Evolutionary conservation across 2,329 filamentous ascomycete genomes (phyloP), one percentile per base, ranked within the genome.

Genomic region (Teratosphaeriaceae sp.): DNA sequence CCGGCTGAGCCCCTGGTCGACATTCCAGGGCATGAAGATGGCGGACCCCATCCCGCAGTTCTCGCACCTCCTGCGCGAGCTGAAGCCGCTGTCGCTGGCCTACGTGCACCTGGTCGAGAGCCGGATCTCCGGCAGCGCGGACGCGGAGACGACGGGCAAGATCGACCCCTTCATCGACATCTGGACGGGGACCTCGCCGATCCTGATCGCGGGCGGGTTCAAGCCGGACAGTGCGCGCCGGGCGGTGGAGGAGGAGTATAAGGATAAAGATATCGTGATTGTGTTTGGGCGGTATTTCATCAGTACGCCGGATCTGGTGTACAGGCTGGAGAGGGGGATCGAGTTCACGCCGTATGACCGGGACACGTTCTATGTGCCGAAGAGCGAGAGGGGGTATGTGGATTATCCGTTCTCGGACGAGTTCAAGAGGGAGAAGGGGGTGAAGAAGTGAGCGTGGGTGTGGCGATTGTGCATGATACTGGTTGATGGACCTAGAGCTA

Each of bases 21-120:
- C 63, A 0, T 84, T 79, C 63, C 78, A 84, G 46, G 73, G 72
- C 23, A 81, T 85, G 80, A 64, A 65, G 23, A 82, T 84, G 77
- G 50, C 60, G 0, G 70, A 85, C 34, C 80, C 80, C 0, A 55
- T 77, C 7, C 76, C 80, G 0, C 80, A 85, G 47, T 86, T 84
- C 55, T 65, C 65, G 0, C 68, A 85, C 52, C 56, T 84, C 6
- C 68, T 79, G 31, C 53, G 63, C 23, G 68, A 73, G 31, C 63
- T 79, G 9, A 73, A 70, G 41, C 60, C 65, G 20, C 58, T 80
- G 1, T 68, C 72, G 1, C 63, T 85, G 12, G 73, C 79, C 0
- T 85, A 79, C 54, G 57, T 83, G 2, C 79, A 84, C 56, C 45
- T 83, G 0, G 64, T 85, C 6, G 79, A 85, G 54, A 70, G 76